These are phyloP conservation scores for Lasiodiplodia citricola DNA, from an alignment of 2,329 filamentous ascomycete genomes.

Conservation along the genomic window DNA sequence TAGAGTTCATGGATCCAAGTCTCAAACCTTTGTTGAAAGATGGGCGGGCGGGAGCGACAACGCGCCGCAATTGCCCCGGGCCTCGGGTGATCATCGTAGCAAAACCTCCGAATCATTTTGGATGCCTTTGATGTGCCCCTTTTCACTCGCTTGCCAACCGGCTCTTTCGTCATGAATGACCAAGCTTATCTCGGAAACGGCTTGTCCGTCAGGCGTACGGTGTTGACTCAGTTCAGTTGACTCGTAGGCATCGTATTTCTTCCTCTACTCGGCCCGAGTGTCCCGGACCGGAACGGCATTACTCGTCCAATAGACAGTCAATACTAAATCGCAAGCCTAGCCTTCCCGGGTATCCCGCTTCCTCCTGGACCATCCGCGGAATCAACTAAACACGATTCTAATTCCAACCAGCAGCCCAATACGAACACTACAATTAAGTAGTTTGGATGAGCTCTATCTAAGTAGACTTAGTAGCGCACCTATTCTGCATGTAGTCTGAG, in stretches of 20 bases:
- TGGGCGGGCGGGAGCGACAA: too few relatives aligned
- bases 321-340: not conserved
- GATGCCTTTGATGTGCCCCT: not conserved
- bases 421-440: too few relatives aligned
- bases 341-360: too few relatives aligned
- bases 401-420: too few relatives aligned
- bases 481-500: too few relatives aligned
- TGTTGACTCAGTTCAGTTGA: not conserved
- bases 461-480: too few relatives aligned
- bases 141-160: not conserved
- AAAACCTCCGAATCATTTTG: not conserved
- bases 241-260: not conserved
- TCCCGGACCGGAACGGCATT: not conserved
- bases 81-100: too few relatives aligned
- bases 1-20: too few relatives aligned
- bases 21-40: too few relatives aligned
- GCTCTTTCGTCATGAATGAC: not conserved
- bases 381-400: not conserved
- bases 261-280: not conserved
- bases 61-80: too few relatives aligned
- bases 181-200: not conserved
- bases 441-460: too few relatives aligned
- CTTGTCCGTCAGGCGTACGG: not conserved
- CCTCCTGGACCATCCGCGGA: not conserved
- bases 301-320: not conserved